Percentiles rank a stretch among this genome's conserved stretches.
Evolutionary conservation across 1,284 basidiomycete species (phyloP).

Genomic region (Rhodotorula glutinis): DNA sequence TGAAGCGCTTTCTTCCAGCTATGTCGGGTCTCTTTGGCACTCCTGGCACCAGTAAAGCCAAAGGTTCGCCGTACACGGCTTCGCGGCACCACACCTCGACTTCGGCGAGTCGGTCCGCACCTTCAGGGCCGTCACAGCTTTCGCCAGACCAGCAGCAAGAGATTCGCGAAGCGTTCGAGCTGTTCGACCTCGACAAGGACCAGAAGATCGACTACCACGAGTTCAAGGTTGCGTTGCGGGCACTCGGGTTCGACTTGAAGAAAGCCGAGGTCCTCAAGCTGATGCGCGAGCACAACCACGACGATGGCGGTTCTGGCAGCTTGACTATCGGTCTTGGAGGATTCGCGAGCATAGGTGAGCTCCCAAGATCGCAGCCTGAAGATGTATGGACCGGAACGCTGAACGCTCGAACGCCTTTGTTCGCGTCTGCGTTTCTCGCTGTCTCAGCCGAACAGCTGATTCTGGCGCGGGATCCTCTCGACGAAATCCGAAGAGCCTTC

Average conservation of each 20-base stretch:
- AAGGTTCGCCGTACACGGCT: conserved; percentile 6
- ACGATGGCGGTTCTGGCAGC: conserved; percentile 9
- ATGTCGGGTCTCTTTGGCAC: conserved; percentile 17
- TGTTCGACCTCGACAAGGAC: conserved; percentile 99
- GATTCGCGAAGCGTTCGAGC: conserved; percentile 97
- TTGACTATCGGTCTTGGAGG: conserved; percentile 10
- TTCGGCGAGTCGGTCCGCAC: conserved; percentile 3
- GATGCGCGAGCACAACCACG: conserved; percentile 61
- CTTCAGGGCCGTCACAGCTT: conserved; percentile 17
- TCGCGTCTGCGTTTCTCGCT: not conserved
- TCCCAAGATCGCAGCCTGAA: too few relatives aligned
- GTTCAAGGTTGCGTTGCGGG: conserved; percentile 96
- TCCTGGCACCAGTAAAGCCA: not conserved
- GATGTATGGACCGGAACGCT: not conserved
- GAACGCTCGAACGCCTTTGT: not conserved
- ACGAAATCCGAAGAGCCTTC: conserved; percentile 93
- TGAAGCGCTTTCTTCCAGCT: too few relatives aligned
- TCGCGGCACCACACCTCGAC: conserved; percentile 13
- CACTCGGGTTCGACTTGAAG: conserved; percentile 95
- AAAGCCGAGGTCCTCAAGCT: conserved; percentile 97
- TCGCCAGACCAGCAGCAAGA: conserved; percentile 53
- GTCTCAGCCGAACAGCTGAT: conserved; percentile 86
- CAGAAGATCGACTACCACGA: conserved; percentile 86
- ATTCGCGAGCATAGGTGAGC: conserved; percentile 18
- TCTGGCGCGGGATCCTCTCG: conserved; percentile 88